These are phyloP conservation scores for Jasminum sambac DNA, from an alignment of 257 asterid species.

Conservation along the genomic window DNA sequence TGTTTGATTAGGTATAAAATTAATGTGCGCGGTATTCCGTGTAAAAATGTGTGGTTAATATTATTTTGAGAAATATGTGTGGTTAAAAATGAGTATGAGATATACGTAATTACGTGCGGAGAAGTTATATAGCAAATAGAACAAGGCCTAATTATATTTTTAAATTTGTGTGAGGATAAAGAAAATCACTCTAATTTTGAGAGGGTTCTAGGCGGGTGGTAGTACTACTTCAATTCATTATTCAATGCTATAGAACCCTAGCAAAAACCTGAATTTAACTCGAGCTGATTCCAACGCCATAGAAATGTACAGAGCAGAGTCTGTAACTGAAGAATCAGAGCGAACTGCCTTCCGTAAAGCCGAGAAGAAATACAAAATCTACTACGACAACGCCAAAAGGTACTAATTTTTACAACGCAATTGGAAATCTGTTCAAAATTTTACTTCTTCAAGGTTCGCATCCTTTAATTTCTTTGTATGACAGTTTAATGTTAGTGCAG, in stretches of 20 bases:
- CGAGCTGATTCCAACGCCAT: background rate
- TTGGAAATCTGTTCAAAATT: background rate
- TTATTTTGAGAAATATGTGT: too few species aligned
- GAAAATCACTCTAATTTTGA: too few species aligned
- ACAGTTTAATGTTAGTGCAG: slow-evolving; percentile 29
- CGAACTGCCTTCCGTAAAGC: slow-evolving; percentile 85
- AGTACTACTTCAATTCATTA: too few species aligned
- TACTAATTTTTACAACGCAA: slow-evolving; percentile 19
- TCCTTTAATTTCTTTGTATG: background rate
- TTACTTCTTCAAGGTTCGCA: background rate
- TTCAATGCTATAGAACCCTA: slow-evolving; percentile 34
- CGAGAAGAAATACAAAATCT: slow-evolving; percentile 90
- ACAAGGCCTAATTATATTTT: too few species aligned
- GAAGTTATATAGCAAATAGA: too few species aligned
- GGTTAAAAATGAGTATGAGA: too few species aligned
- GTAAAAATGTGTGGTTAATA: too few species aligned
- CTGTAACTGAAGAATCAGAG: slow-evolving; percentile 55
- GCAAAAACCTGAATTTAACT: slow-evolving; percentile 16
- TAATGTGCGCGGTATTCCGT: too few species aligned
- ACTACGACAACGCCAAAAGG: slow-evolving; percentile 73
- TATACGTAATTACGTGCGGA: too few species aligned
- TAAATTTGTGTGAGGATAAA: too few species aligned
- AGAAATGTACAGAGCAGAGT: slow-evolving; percentile 65
- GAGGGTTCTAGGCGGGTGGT: too few species aligned
- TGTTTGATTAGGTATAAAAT: too few species aligned